Percentiles rank a stretch among this genome's conserved stretches.
These are phyloP conservation scores for Ganoderma sinense DNA, from an alignment of 1,284 basidiomycete genomes.

Conservation along the genomic window DNA sequence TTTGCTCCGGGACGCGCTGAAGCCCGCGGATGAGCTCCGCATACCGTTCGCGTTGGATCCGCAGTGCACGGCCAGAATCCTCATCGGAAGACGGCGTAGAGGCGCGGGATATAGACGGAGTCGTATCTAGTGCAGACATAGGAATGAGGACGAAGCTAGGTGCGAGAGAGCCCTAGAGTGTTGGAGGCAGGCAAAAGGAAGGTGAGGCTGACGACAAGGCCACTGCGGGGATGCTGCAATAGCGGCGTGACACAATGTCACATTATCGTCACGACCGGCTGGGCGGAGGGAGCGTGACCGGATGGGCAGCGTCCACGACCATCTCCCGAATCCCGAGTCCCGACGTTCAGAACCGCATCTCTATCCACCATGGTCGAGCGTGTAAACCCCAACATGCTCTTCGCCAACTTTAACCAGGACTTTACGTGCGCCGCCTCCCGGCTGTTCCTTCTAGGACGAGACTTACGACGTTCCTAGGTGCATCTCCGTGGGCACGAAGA, in stretches of 20 bases:
- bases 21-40: conserved; percentile 18
- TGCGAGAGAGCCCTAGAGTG: background rate
- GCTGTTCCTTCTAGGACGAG: background rate
- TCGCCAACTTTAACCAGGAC: conserved; percentile 90
- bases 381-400: conserved; percentile 68
- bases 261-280: conserved; percentile 8
- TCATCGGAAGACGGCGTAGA: background rate
- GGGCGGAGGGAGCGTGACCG: conserved; percentile 8
- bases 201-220: background rate
- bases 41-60: conserved; percentile 14
- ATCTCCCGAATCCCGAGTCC: conserved; percentile 1
- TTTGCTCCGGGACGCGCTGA: conserved; percentile 9
- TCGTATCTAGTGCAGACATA: background rate
- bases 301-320: conserved; percentile 20
- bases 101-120: background rate
- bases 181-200: background rate
- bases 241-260: conserved; percentile 7
- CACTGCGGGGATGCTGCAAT: background rate
- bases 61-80: conserved; percentile 10
- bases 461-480: conserved; percentile 16
- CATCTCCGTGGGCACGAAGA: conserved; percentile 82
- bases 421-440: conserved; percentile 68
- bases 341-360: background rate
- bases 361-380: conserved; percentile 42
- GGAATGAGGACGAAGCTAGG: background rate